Conservation (phyloP, 768 basidiomycete genomes). For the Lactarius pseudohatsudake region DNA sequence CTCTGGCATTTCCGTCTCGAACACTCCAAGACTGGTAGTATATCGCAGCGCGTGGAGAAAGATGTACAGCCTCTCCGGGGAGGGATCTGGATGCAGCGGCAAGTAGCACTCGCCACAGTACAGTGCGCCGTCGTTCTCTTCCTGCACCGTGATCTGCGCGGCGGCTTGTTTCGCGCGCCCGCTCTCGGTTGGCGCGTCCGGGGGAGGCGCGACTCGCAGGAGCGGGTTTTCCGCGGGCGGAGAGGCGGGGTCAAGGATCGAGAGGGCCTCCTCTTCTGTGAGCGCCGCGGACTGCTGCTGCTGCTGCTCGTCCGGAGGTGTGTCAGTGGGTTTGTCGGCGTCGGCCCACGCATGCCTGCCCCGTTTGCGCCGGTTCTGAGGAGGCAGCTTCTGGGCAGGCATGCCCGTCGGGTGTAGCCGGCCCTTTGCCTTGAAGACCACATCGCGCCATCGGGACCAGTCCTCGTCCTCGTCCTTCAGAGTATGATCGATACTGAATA, state of each 20-base stretch:
- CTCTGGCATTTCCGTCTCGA: slow-evolving; percentile 74
- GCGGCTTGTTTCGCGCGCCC: slow-evolving; percentile 25
- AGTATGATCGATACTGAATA: slow-evolving; percentile 2
- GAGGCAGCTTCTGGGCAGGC: slow-evolving; percentile 52
- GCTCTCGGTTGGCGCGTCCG: slow-evolving; percentile 39
- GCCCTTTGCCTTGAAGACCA: slow-evolving; percentile 76
- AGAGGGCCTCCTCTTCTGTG: slow-evolving; percentile 51
- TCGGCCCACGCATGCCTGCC: slow-evolving; percentile 46
- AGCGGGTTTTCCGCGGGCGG: slow-evolving; percentile 16
- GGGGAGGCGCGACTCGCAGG: slow-evolving; percentile 22
- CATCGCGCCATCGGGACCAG: slow-evolving; percentile 88
- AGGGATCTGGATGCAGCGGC: slow-evolving; percentile 90
- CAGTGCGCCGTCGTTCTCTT: slow-evolving; percentile 35
- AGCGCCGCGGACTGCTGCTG: slow-evolving; percentile 38
- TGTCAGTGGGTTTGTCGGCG: neutral
- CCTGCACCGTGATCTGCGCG: slow-evolving; percentile 36
- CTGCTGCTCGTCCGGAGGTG: neutral
- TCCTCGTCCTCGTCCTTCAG: slow-evolving; percentile 81
- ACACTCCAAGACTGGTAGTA: slow-evolving; percentile 77
- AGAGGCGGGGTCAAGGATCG: slow-evolving; percentile 29
- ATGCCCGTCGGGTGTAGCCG: slow-evolving; percentile 43
- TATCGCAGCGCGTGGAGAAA: slow-evolving; percentile 92
- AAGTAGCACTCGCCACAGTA: slow-evolving; percentile 93
- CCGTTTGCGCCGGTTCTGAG: slow-evolving; percentile 57
- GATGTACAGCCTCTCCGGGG: slow-evolving; percentile 89